A percentile compares a stretch with the other conserved stretches of the same genome.
These are phyloP conservation scores for Fusarium temperatum DNA, from an alignment of 2,329 filamentous ascomycete species.

Conservation along the genomic window DNA sequence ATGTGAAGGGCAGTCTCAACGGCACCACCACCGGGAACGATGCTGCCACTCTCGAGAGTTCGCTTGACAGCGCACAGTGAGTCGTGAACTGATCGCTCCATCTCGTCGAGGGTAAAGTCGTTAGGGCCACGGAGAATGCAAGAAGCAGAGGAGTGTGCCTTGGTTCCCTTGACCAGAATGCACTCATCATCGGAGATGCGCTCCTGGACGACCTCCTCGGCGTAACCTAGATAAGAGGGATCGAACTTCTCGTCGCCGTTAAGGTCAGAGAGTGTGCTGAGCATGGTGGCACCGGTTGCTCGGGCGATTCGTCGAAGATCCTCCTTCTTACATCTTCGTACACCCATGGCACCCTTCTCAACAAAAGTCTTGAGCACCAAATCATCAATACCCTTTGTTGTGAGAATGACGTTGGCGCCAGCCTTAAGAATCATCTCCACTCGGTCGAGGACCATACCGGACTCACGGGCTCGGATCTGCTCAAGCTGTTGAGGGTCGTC, in stretches of 20 bases:
- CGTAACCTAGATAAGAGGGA: slow-evolving; percentile 84
- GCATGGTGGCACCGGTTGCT: slow-evolving; percentile 91
- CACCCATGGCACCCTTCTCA: slow-evolving; percentile 94
- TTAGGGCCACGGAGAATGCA: slow-evolving; percentile 96
- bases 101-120: slow-evolving; percentile 97
- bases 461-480: slow-evolving; percentile 93
- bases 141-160: slow-evolving; percentile 91
- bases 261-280: slow-evolving; percentile 93
- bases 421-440: slow-evolving; percentile 98
- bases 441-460: slow-evolving; percentile 90
- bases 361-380: slow-evolving; percentile 93
- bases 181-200: slow-evolving; percentile 99
- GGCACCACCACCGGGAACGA: slow-evolving; percentile 94
- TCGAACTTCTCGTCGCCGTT: slow-evolving; percentile 99
- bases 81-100: slow-evolving; percentile 98
- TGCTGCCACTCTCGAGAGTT: slow-evolving; percentile 94
- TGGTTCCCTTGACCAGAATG: slow-evolving; percentile 95
- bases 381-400: slow-evolving; percentile 98
- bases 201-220: slow-evolving; percentile 97
- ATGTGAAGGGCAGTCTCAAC: slow-evolving; percentile 99
- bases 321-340: slow-evolving; percentile 98
- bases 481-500: slow-evolving; percentile 97
- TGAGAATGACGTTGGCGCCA: slow-evolving; percentile 94
- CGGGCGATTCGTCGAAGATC: slow-evolving; percentile 94
- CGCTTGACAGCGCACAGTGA: slow-evolving; percentile 97